A percentile compares a stretch with the other conserved stretches of the same genome.
These are phyloP conservation scores for Helianthus tuberosus DNA, from an alignment of 129 eudicot genomes.

Conservation along the genomic window DNA sequence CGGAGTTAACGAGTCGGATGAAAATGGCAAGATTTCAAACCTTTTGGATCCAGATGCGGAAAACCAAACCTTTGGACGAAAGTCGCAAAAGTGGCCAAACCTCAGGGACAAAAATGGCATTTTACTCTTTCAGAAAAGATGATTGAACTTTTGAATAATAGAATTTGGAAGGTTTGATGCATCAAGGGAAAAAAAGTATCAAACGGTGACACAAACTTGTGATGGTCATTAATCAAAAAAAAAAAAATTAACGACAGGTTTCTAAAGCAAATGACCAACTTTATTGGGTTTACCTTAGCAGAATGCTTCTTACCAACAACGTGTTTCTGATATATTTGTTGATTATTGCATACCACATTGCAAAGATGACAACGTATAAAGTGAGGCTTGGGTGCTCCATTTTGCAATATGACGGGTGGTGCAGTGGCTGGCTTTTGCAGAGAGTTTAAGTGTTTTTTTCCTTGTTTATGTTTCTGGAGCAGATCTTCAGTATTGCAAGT, in stretches of 20 bases:
- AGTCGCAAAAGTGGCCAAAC: no score
- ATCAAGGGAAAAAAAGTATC: background rate
- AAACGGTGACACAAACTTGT: background rate
- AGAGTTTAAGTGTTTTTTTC: slow-evolving; percentile 42
- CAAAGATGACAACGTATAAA: slow-evolving; percentile 36
- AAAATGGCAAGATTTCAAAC: no score
- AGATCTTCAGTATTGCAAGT: slow-evolving; percentile 27
- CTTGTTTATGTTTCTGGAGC: slow-evolving; percentile 41
- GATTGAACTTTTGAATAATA: background rate
- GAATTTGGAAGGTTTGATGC: background rate
- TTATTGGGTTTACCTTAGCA: slow-evolving; percentile 29
- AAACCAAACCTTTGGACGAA: no score
- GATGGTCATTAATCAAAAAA: background rate
- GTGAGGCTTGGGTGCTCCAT: slow-evolving; percentile 28
- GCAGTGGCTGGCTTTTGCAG: slow-evolving; percentile 12
- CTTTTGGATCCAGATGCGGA: no score
- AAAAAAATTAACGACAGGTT: background rate
- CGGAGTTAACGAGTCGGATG: no score
- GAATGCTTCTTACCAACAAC: slow-evolving; percentile 52
- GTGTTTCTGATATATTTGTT: slow-evolving; percentile 35
- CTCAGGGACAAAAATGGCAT: no score
- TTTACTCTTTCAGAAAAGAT: background rate
- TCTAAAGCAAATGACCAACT: background rate
- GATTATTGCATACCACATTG: slow-evolving; percentile 45
- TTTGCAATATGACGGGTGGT: slow-evolving; percentile 26